Evolutionary conservation across 495 filamentous ascomycete genomes (phyloP).

Genomic region (Penicillium longicatenatum): DNA sequence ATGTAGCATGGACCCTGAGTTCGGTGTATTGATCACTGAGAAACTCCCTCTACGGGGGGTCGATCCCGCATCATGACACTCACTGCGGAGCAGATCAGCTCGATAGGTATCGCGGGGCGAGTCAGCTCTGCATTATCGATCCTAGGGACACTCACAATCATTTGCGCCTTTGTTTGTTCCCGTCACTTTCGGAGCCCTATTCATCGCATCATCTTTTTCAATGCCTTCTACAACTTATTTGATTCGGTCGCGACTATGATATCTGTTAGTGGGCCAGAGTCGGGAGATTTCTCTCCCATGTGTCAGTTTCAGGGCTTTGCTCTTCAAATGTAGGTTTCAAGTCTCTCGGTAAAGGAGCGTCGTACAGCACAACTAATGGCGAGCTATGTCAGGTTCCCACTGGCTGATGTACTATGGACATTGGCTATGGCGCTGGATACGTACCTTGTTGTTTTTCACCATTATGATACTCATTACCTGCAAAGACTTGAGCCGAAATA

Average conservation of each 20-base stretch:
- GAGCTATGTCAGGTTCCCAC: conserved; percentile 39
- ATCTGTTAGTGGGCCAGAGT: conserved; percentile 40
- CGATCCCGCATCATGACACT: conserved; percentile 29
- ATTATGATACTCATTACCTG: conserved; percentile 40
- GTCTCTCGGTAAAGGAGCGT: not conserved
- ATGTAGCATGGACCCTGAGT: not conserved
- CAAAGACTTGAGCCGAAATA: conserved; percentile 46
- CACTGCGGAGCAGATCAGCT: conserved; percentile 30
- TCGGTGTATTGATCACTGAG: not conserved
- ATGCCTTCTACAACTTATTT: conserved; percentile 48
- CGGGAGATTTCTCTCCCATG: conserved; percentile 38
- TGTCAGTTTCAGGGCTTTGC: conserved; percentile 53
- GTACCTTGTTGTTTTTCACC: conserved; percentile 47
- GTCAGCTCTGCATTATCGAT: conserved; percentile 40
- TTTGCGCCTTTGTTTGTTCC: conserved; percentile 39
- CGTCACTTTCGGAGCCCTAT: conserved; percentile 49
- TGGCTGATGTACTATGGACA: conserved; percentile 54
- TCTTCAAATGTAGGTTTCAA: conserved; percentile 48
- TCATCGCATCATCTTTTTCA: conserved; percentile 51
- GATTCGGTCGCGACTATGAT: conserved; percentile 51
- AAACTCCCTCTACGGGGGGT: conserved; percentile 6
- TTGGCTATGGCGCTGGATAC: conserved; percentile 49
- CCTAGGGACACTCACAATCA: conserved; percentile 41
- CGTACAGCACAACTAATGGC: not conserved
- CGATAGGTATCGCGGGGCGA: conserved; percentile 38